Conservation (phyloP, 2,329 filamentous ascomycete genomes). For the Fusarium subglutinans region DNA sequence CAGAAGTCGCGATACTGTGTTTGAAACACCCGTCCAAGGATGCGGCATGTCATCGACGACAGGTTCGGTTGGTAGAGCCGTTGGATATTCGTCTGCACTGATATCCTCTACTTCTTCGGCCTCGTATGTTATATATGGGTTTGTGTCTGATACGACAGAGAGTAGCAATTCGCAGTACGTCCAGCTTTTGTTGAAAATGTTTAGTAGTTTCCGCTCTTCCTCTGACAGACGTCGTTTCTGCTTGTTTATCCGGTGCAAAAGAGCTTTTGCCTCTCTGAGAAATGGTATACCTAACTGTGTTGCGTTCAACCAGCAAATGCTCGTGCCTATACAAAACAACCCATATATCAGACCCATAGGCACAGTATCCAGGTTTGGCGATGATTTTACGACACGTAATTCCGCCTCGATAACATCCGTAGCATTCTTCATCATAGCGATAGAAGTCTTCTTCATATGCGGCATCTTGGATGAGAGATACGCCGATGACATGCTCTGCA, state of each 20-base stretch:
- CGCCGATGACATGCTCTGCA: constrained; percentile 54
- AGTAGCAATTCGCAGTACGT: constrained; percentile 53
- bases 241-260: constrained; percentile 41
- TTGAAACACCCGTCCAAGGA: constrained; percentile 52
- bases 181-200: constrained; percentile 52
- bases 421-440: constrained; percentile 48
- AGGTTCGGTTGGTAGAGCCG: constrained; percentile 8
- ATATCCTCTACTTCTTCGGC: constrained; percentile 18
- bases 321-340: constrained; percentile 52
- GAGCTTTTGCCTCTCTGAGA: constrained; percentile 41
- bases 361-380: constrained; percentile 25
- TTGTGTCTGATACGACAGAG: constrained; percentile 49
- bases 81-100: constrained; percentile 19
- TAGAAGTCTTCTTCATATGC: constrained; percentile 46
- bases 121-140: constrained; percentile 21
- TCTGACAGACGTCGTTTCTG: constrained; percentile 23
- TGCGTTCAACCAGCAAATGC: constrained; percentile 52
- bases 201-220: constrained; percentile 43
- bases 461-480: constrained; percentile 49
- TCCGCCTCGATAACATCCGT: constrained; percentile 48
- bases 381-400: constrained; percentile 37
- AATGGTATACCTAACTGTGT: constrained; percentile 46
- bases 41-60: constrained; percentile 43
- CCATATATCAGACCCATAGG: constrained; percentile 50
- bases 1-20: constrained; percentile 46